Evolutionary conservation across 495 filamentous ascomycete genomes (phyloP).

Genomic region (Rostrohypoxylon terebratum): DNA sequence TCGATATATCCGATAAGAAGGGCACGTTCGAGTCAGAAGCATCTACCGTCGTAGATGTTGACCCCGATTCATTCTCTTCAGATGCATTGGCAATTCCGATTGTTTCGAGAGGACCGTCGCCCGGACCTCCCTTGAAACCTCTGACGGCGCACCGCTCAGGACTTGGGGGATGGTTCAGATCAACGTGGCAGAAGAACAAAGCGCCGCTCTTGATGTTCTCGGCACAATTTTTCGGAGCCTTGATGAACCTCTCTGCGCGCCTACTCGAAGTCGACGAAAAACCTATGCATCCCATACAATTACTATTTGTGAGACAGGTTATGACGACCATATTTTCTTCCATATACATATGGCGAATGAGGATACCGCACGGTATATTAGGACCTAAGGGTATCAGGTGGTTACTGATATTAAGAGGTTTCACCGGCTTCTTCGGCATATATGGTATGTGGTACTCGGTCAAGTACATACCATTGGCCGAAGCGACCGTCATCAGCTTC

Average conservation of each 20-base stretch:
- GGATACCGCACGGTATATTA: constrained; percentile 75
- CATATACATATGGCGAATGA: constrained; percentile 79
- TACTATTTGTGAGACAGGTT: constrained; percentile 86
- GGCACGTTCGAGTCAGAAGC: constrained; percentile 24
- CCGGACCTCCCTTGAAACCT: constrained; percentile 14
- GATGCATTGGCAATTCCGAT: constrained; percentile 20
- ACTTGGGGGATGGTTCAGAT: constrained; percentile 30
- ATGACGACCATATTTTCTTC: constrained; percentile 76
- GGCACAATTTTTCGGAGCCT: constrained; percentile 84
- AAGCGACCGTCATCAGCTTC: constrained; percentile 94
- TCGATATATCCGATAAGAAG: constrained; percentile 28
- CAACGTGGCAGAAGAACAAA: constrained; percentile 68
- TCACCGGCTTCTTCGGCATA: constrained; percentile 87
- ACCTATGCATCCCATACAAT: constrained; percentile 86
- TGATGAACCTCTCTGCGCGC: constrained; percentile 89
- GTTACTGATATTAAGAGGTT: constrained; percentile 75
- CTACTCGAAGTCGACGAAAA: constrained; percentile 76
- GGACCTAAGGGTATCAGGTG: constrained; percentile 72
- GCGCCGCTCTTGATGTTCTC: constrained; percentile 78
- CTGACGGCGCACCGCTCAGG: neutral
- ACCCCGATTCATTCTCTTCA: constrained; percentile 12
- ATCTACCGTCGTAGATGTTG: constrained; percentile 31
- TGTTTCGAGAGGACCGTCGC: constrained; percentile 13
- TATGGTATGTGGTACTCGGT: constrained; percentile 72
- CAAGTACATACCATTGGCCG: constrained; percentile 86